These are phyloP conservation scores for Vachellia collinsii DNA, from an alignment of 306 rosid genomes.

Conservation along the genomic window DNA sequence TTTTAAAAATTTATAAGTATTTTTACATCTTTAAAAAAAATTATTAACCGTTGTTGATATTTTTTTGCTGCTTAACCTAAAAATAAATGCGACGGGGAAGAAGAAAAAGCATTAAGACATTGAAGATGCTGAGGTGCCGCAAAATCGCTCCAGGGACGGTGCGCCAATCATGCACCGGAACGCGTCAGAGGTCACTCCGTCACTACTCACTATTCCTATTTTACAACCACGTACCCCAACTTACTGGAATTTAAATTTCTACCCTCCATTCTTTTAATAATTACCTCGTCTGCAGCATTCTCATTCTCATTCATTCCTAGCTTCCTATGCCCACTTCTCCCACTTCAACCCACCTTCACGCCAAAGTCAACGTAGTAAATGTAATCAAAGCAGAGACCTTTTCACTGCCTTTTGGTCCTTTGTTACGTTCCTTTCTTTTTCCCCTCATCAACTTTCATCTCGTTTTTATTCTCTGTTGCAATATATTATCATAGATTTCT, in stretches of 20 bases:
- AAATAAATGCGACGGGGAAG: background rate
- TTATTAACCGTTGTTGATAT: too few species aligned
- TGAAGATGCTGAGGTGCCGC: slow-evolving; percentile 1
- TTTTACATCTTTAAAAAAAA: too few species aligned
- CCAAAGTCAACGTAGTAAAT: background rate
- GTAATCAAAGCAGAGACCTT: background rate
- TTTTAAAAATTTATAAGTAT: too few species aligned
- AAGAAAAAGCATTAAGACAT: background rate
- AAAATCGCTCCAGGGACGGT: slow-evolving; percentile 16
- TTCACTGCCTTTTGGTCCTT: background rate
- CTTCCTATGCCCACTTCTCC: background rate
- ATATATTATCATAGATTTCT: background rate
- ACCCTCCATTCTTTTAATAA: background rate
- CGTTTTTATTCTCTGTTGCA: background rate
- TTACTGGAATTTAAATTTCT: background rate
- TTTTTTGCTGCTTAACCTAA: too few species aligned
- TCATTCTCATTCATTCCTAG: too few species aligned
- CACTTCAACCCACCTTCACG: too few species aligned
- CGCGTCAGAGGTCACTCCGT: background rate
- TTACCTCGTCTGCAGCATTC: background rate
- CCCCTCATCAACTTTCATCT: background rate
- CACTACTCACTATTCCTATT: background rate
- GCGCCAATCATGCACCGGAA: slow-evolving; percentile 19
- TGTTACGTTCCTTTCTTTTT: background rate
- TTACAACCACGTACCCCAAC: background rate